Evolutionary conservation across 352 stramenopile genomes (phyloP).

Genomic region (Phytophthora pini): DNA sequence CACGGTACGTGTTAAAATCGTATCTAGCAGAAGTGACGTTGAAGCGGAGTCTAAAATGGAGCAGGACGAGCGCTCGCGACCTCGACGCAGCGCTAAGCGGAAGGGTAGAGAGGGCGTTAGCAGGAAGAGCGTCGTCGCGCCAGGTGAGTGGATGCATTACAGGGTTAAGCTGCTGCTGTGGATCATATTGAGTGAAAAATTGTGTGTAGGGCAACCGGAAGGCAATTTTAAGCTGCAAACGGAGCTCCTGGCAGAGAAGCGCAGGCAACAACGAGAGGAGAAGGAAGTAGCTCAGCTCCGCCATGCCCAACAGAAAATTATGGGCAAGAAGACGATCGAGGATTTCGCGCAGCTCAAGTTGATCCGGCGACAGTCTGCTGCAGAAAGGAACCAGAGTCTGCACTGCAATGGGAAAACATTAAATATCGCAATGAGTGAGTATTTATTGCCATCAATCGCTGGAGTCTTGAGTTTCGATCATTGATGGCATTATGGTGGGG

Average conservation of each 20-base stretch:
- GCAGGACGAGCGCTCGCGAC: neutral
- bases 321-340: conserved; percentile 60
- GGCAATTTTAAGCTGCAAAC: conserved; percentile 36
- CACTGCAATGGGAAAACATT: conserved; percentile 49
- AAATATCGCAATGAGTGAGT: conserved; percentile 12
- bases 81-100: conserved; percentile 14
- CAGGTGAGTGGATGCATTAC: conserved; percentile 3
- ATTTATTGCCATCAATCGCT: neutral
- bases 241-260: conserved; percentile 26
- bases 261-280: conserved; percentile 32
- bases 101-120: conserved; percentile 11
- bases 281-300: conserved; percentile 38
- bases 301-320: conserved; percentile 47
- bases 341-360: conserved; percentile 56
- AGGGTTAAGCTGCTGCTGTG: neutral
- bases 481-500: neutral
- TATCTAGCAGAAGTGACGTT: neutral
- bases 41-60: conserved; percentile 20
- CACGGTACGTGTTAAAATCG: neutral
- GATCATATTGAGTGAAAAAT: neutral
- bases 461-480: neutral
- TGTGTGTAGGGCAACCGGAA: neutral
- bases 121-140: conserved; percentile 9
- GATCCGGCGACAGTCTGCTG: conserved; percentile 43
- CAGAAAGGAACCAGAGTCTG: conserved; percentile 42